These are phyloP conservation scores for Xylariaceae sp. DNA, from an alignment of 2,329 filamentous ascomycete species.

Conservation along the genomic window DNA sequence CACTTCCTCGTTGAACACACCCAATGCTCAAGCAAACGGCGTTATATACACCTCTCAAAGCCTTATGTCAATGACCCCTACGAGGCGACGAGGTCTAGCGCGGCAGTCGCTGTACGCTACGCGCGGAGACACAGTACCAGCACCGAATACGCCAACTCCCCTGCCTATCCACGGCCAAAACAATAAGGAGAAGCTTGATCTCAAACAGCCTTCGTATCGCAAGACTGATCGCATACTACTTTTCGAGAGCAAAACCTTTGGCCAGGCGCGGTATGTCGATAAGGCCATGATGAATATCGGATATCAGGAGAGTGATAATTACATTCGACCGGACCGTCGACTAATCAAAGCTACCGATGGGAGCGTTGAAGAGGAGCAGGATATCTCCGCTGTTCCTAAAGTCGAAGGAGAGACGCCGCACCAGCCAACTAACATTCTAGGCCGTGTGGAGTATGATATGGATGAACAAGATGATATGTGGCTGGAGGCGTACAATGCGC, in stretches of 20 bases:
- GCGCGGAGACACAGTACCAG: constrained; percentile 51
- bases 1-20: constrained; percentile 48
- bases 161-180: constrained; percentile 81
- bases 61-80: constrained; percentile 45
- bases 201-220: constrained; percentile 77
- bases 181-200: constrained; percentile 77
- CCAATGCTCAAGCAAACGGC: constrained; percentile 46
- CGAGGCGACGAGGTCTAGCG: constrained; percentile 49
- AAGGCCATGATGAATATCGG: constrained; percentile 95
- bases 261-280: constrained; percentile 90
- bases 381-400: constrained; percentile 52
- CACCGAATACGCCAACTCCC: constrained; percentile 66
- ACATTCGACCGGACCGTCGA: constrained; percentile 75
- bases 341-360: constrained; percentile 69
- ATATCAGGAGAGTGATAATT: constrained; percentile 94
- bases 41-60: constrained; percentile 35
- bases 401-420: constrained; percentile 62
- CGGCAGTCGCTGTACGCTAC: constrained; percentile 61
- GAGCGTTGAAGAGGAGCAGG: constrained; percentile 64
- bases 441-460: constrained; percentile 98
- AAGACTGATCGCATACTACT: constrained; percentile 79
- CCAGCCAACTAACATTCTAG: constrained; percentile 60
- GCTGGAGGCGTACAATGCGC: constrained; percentile 82
- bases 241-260: constrained; percentile 84
- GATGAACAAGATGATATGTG: constrained; percentile 98